These are phyloP conservation scores for Lentinula raphanica DNA, from an alignment of 768 basidiomycete species.

Conservation along the genomic window DNA sequence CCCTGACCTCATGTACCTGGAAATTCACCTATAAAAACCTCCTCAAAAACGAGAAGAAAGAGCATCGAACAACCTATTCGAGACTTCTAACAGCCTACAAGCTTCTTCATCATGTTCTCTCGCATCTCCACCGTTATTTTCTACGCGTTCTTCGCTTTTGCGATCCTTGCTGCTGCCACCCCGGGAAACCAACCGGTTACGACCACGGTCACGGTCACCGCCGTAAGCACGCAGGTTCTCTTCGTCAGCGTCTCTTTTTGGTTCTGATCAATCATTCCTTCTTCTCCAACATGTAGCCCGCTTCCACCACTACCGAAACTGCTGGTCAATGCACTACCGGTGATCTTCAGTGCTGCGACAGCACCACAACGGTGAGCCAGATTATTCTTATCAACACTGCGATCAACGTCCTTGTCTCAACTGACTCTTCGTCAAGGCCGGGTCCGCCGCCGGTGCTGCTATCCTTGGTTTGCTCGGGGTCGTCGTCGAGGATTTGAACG, in stretches of 20 bases:
- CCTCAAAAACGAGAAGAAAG: neutral
- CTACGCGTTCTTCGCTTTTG: neutral
- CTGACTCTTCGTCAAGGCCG: neutral
- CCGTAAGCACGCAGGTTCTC: neutral
- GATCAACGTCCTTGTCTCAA: neutral
- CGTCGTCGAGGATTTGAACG: neutral
- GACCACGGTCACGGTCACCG: neutral
- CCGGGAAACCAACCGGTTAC: neutral
- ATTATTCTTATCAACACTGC: too few relatives aligned
- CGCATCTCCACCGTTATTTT: neutral
- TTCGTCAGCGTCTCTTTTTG: neutral
- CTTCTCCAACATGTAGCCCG: neutral
- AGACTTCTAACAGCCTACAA: neutral
- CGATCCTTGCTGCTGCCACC: neutral
- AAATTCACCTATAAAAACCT: neutral
- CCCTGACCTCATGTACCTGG: neutral
- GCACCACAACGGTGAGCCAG: neutral
- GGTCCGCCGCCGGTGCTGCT: neutral
- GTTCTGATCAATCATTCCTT: neutral
- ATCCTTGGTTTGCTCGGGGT: slow-evolving; percentile 7
- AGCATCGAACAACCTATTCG: neutral
- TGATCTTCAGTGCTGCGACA: neutral
- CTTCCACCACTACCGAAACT: neutral
- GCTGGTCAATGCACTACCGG: neutral
- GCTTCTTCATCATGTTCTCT: slow-evolving; percentile 3